Evolutionary conservation across 176 grass and related monocot species (phyloP), one percentile per base, ranked within the genome.

Genomic region (Zoysia pacifica): DNA sequence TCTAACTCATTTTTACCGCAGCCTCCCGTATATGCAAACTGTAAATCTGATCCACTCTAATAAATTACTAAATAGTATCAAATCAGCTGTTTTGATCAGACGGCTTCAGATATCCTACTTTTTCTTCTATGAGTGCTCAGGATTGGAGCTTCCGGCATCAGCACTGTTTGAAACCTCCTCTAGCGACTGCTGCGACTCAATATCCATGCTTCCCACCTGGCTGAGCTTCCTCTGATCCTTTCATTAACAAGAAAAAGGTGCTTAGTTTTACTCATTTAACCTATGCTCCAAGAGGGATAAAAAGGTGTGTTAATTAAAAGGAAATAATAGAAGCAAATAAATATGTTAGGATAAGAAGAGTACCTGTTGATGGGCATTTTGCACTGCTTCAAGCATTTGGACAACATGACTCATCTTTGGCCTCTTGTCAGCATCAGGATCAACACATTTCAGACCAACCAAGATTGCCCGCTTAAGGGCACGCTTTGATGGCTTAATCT

Each of bases 351-450:
- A 82, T 76, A 37, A 7, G 46, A 82, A 53, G 37, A 6, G 9
- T 86, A 97, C 93, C 82, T 97, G 80, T 72, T 70, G 79, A 56
- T 88, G 83, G 78, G 89, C 89, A 70, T 83, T 86, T 60, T 91
- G 87, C 67, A 92, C 92, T 4, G 84, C 83, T 83, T 98, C 95
- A 63, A 98, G 83, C 92, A 98, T 93, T 80, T 94, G 95, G 52
- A 93, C 92, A 14, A 98, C 90, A 56, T 94, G 95, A 65, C 95
- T 93, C 95, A 98, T 98, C 80, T 91, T 98, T 72, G 95, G 95
- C 83, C 95, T 91, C 46, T 94, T 98, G 63, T 98, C 87, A 11
- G 92, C 78, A 83, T 98, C 90, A 18, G 92, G 95, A 86, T 98
- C 95, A 0, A 98, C 92, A 65, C 95, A 94, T 78, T 84, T 91